A percentile compares a stretch with the other conserved stretches of the same genome.
These are phyloP conservation scores for Globisporangium ultimum DNA, from an alignment of 352 stramenopile species.

Conservation along the genomic window DNA sequence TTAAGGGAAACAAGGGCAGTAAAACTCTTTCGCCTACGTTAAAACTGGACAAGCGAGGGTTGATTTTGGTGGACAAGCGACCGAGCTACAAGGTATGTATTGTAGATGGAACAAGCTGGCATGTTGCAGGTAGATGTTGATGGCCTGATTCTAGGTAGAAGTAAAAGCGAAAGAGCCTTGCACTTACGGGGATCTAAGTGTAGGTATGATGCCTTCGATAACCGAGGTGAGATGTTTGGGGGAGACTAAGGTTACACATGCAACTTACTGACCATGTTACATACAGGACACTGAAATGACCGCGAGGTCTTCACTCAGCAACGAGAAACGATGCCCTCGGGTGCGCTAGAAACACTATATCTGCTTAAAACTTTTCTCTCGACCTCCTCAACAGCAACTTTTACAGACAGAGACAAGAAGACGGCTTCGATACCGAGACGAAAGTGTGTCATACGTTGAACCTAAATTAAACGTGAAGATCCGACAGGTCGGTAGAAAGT, in stretches of 20 bases:
- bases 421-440: constrained; percentile 37
- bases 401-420: constrained; percentile 14
- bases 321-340: constrained; percentile 9
- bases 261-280: constrained; percentile 3
- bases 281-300: constrained; percentile 14
- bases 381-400: not conserved
- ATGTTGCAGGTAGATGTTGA: too few species aligned
- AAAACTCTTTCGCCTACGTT: constrained; percentile 1
- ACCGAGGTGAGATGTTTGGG: constrained; percentile 2
- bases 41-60: not conserved
- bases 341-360: not conserved
- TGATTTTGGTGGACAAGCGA: too few species aligned
- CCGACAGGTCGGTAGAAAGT: constrained; percentile 26
- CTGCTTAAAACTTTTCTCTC: not conserved
- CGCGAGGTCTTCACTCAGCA: constrained; percentile 1
- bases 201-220: constrained; percentile 10
- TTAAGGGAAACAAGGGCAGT: constrained; percentile 2
- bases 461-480: constrained; percentile 64
- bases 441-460: constrained; percentile 48
- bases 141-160: not conserved
- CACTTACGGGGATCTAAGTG: not conserved
- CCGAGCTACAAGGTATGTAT: too few species aligned
- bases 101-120: too few species aligned
- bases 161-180: not conserved
- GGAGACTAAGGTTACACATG: not conserved